Evolutionary conservation across 2,329 filamentous ascomycete genomes (phyloP), one percentile per base, ranked within the genome.

Genomic region (Leptographium wingfieldii): DNA sequence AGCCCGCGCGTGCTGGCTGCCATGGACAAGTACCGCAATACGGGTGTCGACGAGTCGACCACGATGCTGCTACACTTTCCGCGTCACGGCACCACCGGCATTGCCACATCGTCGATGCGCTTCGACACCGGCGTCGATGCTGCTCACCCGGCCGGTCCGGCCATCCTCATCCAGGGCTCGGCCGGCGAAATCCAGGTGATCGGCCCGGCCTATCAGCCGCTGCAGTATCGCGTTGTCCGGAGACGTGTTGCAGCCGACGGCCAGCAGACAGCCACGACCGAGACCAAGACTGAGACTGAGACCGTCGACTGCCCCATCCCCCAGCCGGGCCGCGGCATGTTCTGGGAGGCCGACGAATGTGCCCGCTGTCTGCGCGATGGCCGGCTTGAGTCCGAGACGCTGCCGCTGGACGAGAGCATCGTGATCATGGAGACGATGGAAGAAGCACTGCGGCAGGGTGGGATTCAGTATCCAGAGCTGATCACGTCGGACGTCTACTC

Each of bases 141-240:
- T 12, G 74, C 81, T 59, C 79, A 80, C 65, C 80, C 77, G 19
- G 79, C 79, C 46, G 80, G 82, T 1, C 84, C 90, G 0, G 78
- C 85, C 22, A 86, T 92, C 69, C 85, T 88, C 64, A 89, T 95
- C 66, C 88, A 92, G 73, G 90, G 90, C 49, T 83, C 86, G 40
- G 79, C 82, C 63, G 90, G 90, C 63, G 90, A 95, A 75, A 89
- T 95, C 66, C 88, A 92, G 68, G 85, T 95, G 63, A 81, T 80
- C 67, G 84, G 84, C 38, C 85, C 86, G 1, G 83, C 88, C 0
- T 95, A 78, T 76, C 79, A 82, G 19, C 90, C 90, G 2, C 76
- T 77, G 27, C 76, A 79, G 65, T 90, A 86, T 71, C 80, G 76
- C 59, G 72, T 92, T 58, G 79, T 92, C 71, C 55, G 76, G 73